A percentile compares a stretch with the other conserved stretches of the same genome.
Evolutionary conservation across 148 eudicot species (phyloP).

Genomic region (Vaccinium corymbosum): DNA sequence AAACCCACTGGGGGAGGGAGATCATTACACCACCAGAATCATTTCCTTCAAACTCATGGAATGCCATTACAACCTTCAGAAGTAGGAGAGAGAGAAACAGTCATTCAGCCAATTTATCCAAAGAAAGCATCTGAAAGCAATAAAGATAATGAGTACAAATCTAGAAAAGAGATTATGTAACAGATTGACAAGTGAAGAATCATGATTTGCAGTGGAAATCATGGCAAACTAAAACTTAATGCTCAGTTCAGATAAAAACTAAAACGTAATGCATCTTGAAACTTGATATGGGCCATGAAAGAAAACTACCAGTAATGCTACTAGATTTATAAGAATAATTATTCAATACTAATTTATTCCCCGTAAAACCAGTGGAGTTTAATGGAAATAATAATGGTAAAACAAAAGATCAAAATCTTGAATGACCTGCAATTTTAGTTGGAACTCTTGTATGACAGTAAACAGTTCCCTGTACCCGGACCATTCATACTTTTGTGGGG

Average conservation of each 20-base stretch:
- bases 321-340: background rate
- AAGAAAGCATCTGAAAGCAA: background rate
- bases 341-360: background rate
- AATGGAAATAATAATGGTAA: background rate
- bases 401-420: background rate
- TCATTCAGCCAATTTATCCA: background rate
- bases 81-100: background rate
- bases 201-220: background rate
- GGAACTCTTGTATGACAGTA: conserved; percentile 50
- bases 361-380: background rate
- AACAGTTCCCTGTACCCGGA: conserved; percentile 61
- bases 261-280: conserved; percentile 17
- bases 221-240: background rate
- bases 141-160: background rate
- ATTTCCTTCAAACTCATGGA: conserved; percentile 57
- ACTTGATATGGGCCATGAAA: conserved; percentile 6
- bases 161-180: conserved; percentile 5
- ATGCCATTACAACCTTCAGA: conserved; percentile 60
- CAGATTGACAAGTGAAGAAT: background rate
- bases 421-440: conserved; percentile 62
- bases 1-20: conserved; percentile 71
- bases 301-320: conserved; percentile 1
- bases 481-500: conserved; percentile 62
- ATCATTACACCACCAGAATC: conserved; percentile 41
- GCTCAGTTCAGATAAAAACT: background rate